Base-by-base conservation (phyloP, 257 asterid species). In the Scutellaria minor region DNA sequence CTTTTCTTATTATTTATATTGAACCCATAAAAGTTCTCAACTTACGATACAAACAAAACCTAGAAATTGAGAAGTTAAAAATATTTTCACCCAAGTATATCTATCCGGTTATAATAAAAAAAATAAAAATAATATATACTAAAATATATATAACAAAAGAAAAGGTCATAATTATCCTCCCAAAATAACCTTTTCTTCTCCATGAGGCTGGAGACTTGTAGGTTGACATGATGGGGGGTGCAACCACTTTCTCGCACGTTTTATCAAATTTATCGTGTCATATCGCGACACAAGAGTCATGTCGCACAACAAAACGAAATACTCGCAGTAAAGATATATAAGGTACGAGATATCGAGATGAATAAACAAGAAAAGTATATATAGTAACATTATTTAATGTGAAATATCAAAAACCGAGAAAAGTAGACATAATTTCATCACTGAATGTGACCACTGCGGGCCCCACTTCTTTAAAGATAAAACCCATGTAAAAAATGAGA, bases 401-500 rank as follows among this genome's bases (percentile, higher is more conserved):
- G 31, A 47, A 8, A 48, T 44, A 15, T 44, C 51, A 42, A 22
- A 10, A 41, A 54, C 14, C 51, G 42, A 8, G 47, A 64, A 61
- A 73, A 55, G 71, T 40, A 42, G 50, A 45, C 22, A 40, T 54
- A 9, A 66, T 74, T 64, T 44, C 72, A 54, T 73, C 72, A 35
- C 51, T 14, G 42, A 41, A 73, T 71, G 69, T 22, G 68, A 65
- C 60, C 35, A n/a, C 15, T 50, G 78, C 41, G 74, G 74, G 56
- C 5, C 74, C 68, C 74, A 68, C 45, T 12, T 0, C n/a, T 9
- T 53, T 39, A 5, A 68, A 48, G 11, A 56, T 31, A 56, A 56
- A 55, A 55, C 39, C 5, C 11, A 6, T 12, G 2, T 56, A 0
- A 5, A 9, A 42, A 27, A 27, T 59, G 3, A 50, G 15, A 41